phyloP scores from a whole-genome alignment of 352 stramenopile genomes.

The Phytophthora pluvialis region DNA sequence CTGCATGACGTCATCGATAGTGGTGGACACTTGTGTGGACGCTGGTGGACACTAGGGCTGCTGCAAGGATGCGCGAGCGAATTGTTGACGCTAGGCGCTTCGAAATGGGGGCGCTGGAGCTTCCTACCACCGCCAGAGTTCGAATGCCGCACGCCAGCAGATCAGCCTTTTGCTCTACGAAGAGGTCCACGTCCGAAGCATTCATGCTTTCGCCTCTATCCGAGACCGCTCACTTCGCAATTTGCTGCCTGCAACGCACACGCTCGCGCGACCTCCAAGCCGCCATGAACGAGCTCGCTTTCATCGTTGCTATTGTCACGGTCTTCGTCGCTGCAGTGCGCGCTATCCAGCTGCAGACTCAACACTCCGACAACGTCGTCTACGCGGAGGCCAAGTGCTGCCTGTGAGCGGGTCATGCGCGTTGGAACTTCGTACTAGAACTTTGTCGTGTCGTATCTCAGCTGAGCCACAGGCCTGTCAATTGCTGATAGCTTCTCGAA shows the following conservation, averaged over 20 bases:
- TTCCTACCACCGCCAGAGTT: background rate
- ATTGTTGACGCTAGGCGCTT: conserved; percentile 23
- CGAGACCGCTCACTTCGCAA: conserved; percentile 11
- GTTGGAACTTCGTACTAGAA: background rate
- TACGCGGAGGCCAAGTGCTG: conserved; percentile 22
- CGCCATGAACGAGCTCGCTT: conserved; percentile 18
- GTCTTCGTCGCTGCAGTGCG: background rate
- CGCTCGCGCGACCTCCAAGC: background rate
- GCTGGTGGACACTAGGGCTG: background rate
- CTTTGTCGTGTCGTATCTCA: too few relatives aligned
- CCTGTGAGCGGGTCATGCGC: conserved; percentile 4
- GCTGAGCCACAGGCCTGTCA: too few relatives aligned
- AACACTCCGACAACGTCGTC: background rate
- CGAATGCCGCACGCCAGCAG: conserved; percentile 5
- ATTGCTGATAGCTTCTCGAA: too few relatives aligned
- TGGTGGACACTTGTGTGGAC: conserved; percentile 1
- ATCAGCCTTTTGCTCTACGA: too few relatives aligned
- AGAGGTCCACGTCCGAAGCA: too few relatives aligned
- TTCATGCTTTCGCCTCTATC: too few relatives aligned
- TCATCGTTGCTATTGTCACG: conserved; percentile 3
- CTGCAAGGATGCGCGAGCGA: conserved; percentile 1
- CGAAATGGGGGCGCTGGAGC: background rate
- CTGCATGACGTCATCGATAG: background rate
- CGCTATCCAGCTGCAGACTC: background rate
- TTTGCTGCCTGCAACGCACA: conserved; percentile 2